Conservation (phyloP, 495 filamentous ascomycete genomes). For the Bryoglossum gracile region DNA sequence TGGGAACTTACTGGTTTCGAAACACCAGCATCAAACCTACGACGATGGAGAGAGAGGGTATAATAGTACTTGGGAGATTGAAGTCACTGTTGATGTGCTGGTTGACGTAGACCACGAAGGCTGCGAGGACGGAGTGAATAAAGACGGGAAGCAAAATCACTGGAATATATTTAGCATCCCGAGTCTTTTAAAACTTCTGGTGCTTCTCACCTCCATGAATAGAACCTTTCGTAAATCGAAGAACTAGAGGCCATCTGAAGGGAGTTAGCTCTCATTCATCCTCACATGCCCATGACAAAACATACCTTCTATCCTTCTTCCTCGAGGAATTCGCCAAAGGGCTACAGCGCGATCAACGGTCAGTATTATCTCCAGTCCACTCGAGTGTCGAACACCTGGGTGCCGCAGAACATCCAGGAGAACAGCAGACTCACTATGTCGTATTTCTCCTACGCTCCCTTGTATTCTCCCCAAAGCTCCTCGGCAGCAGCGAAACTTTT, state of each 20-base stretch:
- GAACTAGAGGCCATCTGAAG: conserved; percentile 61
- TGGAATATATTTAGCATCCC: conserved; percentile 6
- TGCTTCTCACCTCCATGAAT: conserved; percentile 46
- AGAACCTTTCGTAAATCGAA: conserved; percentile 70
- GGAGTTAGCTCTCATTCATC: neutral
- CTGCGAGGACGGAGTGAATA: conserved; percentile 57
- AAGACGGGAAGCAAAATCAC: conserved; percentile 56
- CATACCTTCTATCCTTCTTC: conserved; percentile 37
- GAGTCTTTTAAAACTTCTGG: neutral
- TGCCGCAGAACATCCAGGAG: no score
- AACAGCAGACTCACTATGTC: no score
- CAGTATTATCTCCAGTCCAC: no score
- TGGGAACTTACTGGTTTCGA: conserved; percentile 41
- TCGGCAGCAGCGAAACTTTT: conserved; percentile 17
- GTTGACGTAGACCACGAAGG: conserved; percentile 57
- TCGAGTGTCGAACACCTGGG: neutral
- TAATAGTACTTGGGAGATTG: conserved; percentile 57
- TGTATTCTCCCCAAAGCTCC: conserved; percentile 2
- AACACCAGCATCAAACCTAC: conserved; percentile 78
- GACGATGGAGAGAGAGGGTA: conserved; percentile 71
- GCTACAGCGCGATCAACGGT: no score
- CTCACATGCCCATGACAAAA: neutral
- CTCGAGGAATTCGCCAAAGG: conserved; percentile 17
- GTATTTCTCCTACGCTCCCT: conserved; percentile 5
- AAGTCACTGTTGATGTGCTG: conserved; percentile 44